phyloP scores from a whole-genome alignment of 2,329 filamentous ascomycete species.

The Geosmithia flava region DNA sequence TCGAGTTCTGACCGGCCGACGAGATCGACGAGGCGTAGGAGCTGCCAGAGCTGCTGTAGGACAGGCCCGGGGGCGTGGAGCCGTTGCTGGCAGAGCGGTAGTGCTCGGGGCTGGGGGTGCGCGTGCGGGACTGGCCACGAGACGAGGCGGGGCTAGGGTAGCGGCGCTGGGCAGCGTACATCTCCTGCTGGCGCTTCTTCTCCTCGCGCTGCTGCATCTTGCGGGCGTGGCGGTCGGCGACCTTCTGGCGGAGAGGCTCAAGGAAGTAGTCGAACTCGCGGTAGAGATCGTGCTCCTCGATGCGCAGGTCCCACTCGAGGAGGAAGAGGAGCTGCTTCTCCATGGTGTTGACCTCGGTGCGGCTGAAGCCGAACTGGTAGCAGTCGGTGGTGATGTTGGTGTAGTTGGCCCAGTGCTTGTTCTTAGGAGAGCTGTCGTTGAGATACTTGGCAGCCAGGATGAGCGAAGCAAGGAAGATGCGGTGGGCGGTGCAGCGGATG shows the following conservation, averaged over 20 bases:
- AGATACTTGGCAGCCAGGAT: conserved; percentile 91
- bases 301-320: conserved; percentile 85
- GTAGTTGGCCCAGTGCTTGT: conserved; percentile 99
- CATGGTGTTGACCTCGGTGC: conserved; percentile 97
- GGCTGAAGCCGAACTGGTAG: conserved; percentile 74
- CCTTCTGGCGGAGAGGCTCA: conserved; percentile 60
- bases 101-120: conserved; percentile 26
- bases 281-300: conserved; percentile 77
- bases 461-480: conserved; percentile 85
- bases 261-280: conserved; percentile 80
- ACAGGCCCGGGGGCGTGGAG: conserved; percentile 34
- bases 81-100: conserved; percentile 17
- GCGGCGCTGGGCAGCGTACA: conserved; percentile 17
- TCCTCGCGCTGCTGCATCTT: conserved; percentile 36
- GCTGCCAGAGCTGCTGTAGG: conserved; percentile 34
- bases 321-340: conserved; percentile 96
- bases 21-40: conserved; percentile 35
- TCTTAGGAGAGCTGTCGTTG: conserved; percentile 97
- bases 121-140: conserved; percentile 27
- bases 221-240: conserved; percentile 36
- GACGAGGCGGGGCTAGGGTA: conserved; percentile 35
- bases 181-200: conserved; percentile 26
- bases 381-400: conserved; percentile 57
- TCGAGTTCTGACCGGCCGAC: conserved; percentile 34
- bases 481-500: conserved; percentile 90